Evolutionary conservation across 2,329 filamentous ascomycete genomes (phyloP), one percentile per base, ranked within the genome.

Genomic region (Pseudovirgaria hyperparasitica): DNA sequence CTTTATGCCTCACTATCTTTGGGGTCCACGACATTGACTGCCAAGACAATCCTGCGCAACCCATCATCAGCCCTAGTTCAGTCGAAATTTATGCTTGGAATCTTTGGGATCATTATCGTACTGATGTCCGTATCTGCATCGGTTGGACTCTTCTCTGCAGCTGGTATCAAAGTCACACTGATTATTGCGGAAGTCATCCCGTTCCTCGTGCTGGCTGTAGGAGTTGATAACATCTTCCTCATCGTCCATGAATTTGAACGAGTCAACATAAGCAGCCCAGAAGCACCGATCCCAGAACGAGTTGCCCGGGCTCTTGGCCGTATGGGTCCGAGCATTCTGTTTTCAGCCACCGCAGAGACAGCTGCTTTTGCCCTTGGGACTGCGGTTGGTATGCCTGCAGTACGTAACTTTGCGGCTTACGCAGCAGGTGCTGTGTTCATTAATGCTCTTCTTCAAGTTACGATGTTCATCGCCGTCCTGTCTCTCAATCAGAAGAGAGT

Each of bases 181-280:
- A 98, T 98, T 45, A 98, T 98, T 34, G 87, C 92, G 4, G 90
- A 98, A 49, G 90, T 98, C 34, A 98, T 98, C 38, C 90, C 90
- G 0, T 98, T 98, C 55, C 76, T 98, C 37, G 87, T 98, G 7
- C 62, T 98, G 12, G 90, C 90, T 9, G 86, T 98, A 16, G 90
- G 90, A 23, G 92, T 98, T 3, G 90, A 98, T 65, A 98, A 98
- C 48, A 96, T 98, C 43, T 98, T 98, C 59, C 63, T 98, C 30
- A 93, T 98, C 32, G 90, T 98, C 1, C 90, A 98, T 54, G 90
- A 98, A 54, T 92, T 98, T 33, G 90, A 98, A 50, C 72, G 90
- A 16, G 81, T 94, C 48, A 98, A 98, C 45, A 60, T 85, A 40
- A 92, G 79, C 51, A 81, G 93, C 44, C 84, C 86, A 0, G 86